Evolutionary conservation across 352 stramenopile species (phyloP), one percentile per base, ranked within the genome.

Genomic region (Phytopythium chamaehyphon): DNA sequence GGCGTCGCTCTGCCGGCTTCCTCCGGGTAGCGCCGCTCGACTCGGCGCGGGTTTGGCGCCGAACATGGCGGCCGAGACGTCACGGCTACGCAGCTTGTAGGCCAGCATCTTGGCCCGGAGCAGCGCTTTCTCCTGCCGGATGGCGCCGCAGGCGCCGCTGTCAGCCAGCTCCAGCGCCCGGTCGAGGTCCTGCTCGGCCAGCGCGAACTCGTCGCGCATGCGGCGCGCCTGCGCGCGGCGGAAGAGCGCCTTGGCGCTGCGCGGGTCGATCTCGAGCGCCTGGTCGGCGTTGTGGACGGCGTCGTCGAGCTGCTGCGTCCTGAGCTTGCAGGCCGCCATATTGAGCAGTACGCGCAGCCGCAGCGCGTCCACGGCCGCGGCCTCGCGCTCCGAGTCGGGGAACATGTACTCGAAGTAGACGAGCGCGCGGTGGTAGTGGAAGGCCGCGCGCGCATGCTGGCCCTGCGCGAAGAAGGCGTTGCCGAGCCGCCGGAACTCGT

Each of bases 351-450:
- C 54, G 43, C 70, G 75, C 23, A 82, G 60, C 48, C 84, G 80
- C 9, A 92, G 63, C 0, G 48, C 47, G 42, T 89, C 71, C 36
- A 80, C 70, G 21, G 63, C 44, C 7, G 31, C 31, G 42, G 86
- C 69, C 26, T 92, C 83, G 2, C 53, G 64, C 1, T 87, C 64
- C 0, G 66, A 76, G 37, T 94, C 83, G 2, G 75, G 66, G 46
- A 94, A 94, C 15, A 94, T 65, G 56, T 94, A 94, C 65, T 94
- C 83, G 61, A 94, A 94, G 52, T 91, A 90, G 40, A 92, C 71
- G 19, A 94, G 68, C 36, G 83, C 81, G 47, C 79, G 80, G 63
- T 94, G 82, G 57, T 90, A 94, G 47, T 92, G 73, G 47, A 80
- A 92, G 12, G 78, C 76, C 0, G 83, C 83, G 57, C 81, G 76